Conservation (phyloP, 495 filamentous ascomycete genomes). For the Hyphodiscus hymeniophilus region DNA sequence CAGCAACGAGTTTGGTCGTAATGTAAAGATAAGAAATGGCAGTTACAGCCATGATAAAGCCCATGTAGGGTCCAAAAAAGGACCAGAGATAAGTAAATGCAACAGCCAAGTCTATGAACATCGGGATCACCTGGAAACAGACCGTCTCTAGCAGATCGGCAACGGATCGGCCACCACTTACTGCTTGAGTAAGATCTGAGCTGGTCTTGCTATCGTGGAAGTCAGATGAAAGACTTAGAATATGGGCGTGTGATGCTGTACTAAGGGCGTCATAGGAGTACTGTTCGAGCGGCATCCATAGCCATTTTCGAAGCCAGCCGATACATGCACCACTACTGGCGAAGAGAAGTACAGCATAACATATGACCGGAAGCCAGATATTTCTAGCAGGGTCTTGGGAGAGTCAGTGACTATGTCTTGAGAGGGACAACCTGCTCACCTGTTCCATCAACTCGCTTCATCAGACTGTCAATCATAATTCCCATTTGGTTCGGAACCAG, state of each 20-base stretch:
- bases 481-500: conserved; percentile 61
- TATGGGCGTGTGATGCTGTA: conserved; percentile 60
- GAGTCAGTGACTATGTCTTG: too few species aligned
- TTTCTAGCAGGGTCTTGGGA: conserved; percentile 14
- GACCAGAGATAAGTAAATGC: conserved; percentile 61
- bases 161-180: conserved; percentile 56
- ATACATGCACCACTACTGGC: conserved; percentile 49
- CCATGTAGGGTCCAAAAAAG: conserved; percentile 67
- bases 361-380: conserved; percentile 41
- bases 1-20: conserved; percentile 42
- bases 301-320: conserved; percentile 42
- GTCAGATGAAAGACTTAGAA: conserved; percentile 71
- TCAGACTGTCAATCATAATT: conserved; percentile 48
- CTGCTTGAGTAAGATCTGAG: conserved; percentile 59
- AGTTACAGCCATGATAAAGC: conserved; percentile 56
- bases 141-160: conserved; percentile 57
- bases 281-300: conserved; percentile 61
- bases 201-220: conserved; percentile 71
- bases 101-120: conserved; percentile 61
- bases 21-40: conserved; percentile 55
- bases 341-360: conserved; percentile 47
- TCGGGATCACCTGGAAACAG: conserved; percentile 58
- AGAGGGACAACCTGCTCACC: conserved; percentile 12
- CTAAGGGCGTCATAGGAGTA: conserved; percentile 53
- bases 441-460: conserved; percentile 10